Evolutionary conservation across 1,284 basidiomycete genomes (phyloP), one percentile per base, ranked within the genome.

Genomic region (Melampsora larici-populina): DNA sequence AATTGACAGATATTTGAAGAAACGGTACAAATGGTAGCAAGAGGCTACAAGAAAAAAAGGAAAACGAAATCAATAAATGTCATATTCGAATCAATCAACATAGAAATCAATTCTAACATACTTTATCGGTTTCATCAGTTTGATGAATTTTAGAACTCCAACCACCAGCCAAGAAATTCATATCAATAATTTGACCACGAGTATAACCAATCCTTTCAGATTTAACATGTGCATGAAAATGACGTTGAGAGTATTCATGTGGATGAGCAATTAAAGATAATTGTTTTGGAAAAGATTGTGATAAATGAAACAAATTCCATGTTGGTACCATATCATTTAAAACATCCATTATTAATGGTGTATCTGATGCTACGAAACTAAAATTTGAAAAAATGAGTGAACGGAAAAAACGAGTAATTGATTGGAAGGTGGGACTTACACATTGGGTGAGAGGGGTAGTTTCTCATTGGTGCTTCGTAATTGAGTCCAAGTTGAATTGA

Each of bases 1-100:
- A 78, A 78, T 48, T 78, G 75, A 58, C 75, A 78, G 33, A 78
- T 78, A 31, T 78, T 78, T 17, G 75, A 78, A 40, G 75, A 78
- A 43, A 70, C 67, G 9, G 75, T 78, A 46, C 75, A 78, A 78
- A 78, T 78, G n/a, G 46, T 70, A 26, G 67, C 67, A 11, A 78
- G 40, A 21, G 75, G 75, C 75, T 78, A 13, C 17, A 36, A 70
- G 24, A 21, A 46, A 21, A 58, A 46, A 76, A 15, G 1, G n/a
- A 15, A 51, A 51, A 51, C n/a, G 15, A 51, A 51, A 15, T 13
- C 15, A 51, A 15, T 51, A n/a, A 51, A 51, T 51, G 15, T 51
- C n/a, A n/a, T n/a, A n/a, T n/a, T n/a, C n/a, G n/a, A n/a, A n/a
- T n/a, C n/a, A n/a, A n/a, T n/a, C n/a, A n/a, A n/a, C n/a, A n/a